These are phyloP conservation scores for Aspergillus novoparasiticus DNA, from an alignment of 2,329 filamentous ascomycete genomes.

Conservation along the genomic window DNA sequence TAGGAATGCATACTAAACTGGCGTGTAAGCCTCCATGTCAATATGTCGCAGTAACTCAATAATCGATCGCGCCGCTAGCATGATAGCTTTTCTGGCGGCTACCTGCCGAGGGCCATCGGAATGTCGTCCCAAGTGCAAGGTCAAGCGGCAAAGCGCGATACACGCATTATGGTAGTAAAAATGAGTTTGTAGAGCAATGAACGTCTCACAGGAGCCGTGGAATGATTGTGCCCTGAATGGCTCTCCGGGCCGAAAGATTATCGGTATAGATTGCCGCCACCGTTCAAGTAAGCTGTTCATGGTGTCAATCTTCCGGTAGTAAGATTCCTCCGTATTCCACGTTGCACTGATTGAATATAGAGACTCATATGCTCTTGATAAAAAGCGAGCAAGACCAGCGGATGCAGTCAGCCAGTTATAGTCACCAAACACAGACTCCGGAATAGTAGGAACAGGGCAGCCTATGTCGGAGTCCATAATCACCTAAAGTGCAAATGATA, in stretches of 20 bases:
- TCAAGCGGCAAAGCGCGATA: slow-evolving; percentile 35
- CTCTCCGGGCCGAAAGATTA: too few species aligned
- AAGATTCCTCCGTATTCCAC: too few species aligned
- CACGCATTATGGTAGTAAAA: slow-evolving; percentile 36
- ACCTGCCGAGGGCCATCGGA: too few species aligned
- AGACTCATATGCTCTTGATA: slow-evolving; percentile 35
- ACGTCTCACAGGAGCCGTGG: slow-evolving; percentile 9
- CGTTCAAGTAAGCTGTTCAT: too few species aligned
- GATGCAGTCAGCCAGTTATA: slow-evolving; percentile 42
- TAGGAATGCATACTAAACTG: slow-evolving; percentile 35
- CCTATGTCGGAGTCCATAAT: too few species aligned
- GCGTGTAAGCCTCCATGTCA: slow-evolving; percentile 36
- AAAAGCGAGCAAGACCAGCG: slow-evolving; percentile 34
- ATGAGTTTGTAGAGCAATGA: slow-evolving; percentile 31
- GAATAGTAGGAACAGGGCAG: too few species aligned
- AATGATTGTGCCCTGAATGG: too few species aligned
- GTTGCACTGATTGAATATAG: too few species aligned
- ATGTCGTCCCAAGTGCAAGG: slow-evolving; percentile 17
- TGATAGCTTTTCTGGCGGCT: slow-evolving; percentile 3
- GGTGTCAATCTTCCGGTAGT: too few species aligned
- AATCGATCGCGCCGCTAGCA: slow-evolving; percentile 36
- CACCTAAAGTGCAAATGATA: too few species aligned
- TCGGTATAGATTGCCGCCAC: too few species aligned
- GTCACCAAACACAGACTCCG: slow-evolving; percentile 31
- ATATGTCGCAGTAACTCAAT: slow-evolving; percentile 39